Evolutionary conservation across 2,329 filamentous ascomycete genomes (phyloP), one percentile per base, ranked within the genome.

Genomic region (Aspergillus pseudoglaucus): DNA sequence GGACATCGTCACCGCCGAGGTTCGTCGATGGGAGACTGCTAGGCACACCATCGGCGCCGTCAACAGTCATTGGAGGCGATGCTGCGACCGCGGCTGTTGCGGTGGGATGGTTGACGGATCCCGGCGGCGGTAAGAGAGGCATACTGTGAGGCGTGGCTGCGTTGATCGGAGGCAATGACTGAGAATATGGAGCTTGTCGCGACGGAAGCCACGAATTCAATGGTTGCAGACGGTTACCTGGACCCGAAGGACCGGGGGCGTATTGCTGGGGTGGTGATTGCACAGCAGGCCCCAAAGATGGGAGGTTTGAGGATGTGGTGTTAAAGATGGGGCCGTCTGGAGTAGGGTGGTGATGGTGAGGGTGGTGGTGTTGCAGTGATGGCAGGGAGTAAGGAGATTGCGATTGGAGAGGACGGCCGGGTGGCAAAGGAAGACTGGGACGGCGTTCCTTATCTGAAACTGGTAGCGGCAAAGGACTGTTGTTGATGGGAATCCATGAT

Each of bases 401-500:
- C 8, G 65, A 61, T 41, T 64, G 65, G 54, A 65, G 53, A 2
- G 63, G 52, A 14, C 61, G 61, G 20, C 57, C 56, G n/a, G 62
- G 64, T 5, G 67, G 66, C 12, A 68, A 49, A 33, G 68, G 67
- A 5, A 69, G 62, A 43, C 67, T 70, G 2, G 67, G 67, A 6
- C 67, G 67, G 17, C 64, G 63, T 43, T 67, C 65, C 2, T 58
- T 57, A 18, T 68, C 65, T 7, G 62, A 60, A 9, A 56, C 53
- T 9, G 64, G 58, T 4, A 62, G 53, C 8, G 64, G 60, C 37
- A 67, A 49, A 3, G 65, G 61, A 45, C 60, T 68, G 54, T 71
- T 71, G 54, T 71, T 71, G 48, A 72, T 55, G 0, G 68, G 62
- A 1, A 71, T 63, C 68, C 69, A 71, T 3, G 68, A 68, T 43